Evolutionary conservation across 768 basidiomycete species (phyloP), one percentile per base, ranked within the genome.

Genomic region (Lactifluus hygrophoroides): DNA sequence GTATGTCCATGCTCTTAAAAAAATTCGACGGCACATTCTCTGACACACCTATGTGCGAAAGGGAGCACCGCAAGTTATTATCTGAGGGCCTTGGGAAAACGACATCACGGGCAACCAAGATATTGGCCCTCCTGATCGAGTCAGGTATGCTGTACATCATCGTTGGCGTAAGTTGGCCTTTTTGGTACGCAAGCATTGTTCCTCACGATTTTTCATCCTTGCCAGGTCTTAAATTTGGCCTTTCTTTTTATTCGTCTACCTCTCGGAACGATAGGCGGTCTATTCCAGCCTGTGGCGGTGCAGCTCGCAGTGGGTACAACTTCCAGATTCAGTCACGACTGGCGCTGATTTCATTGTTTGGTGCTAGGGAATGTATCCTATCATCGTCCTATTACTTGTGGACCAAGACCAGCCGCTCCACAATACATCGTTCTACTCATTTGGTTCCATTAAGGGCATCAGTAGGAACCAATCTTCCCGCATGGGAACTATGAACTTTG

Each of bases 301-400:
- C 56, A 57, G 11, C 43, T 57, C 6, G 56, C 50, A 10, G 56
- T 57, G 23, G 28, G 50, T 44, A n/a, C n/a, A n/a, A 28, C 28
- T 19, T 17, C n/a, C 19, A 25, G 9, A 30, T 9, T 47, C 14
- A 19, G 2, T n/a, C 42, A 10, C 4, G 30, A 40, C 21, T 8
- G 19, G 49, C 17, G 6, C 27, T 57, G 25, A 51, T 23, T 21
- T 14, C 48, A 6, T n/a, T n/a, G 21, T 19, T 27, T 35, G 45
- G 8, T 8, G 19, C 7, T 42, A 58, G 51, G 44, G 57, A 37
- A 59, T 59, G 14, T 54, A 59, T 35, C 58, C 52, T 7, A 48
- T 54, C 19, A 21, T 44, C 52, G 37, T 49, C 9, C 30, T 59
- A n/a, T 5, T 58, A n/a, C 28, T 58, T 11, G 44, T 42, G 3